These are phyloP conservation scores for Pseudogymnoascus sp. DNA, from an alignment of 2,329 filamentous ascomycete genomes.

Conservation along the genomic window DNA sequence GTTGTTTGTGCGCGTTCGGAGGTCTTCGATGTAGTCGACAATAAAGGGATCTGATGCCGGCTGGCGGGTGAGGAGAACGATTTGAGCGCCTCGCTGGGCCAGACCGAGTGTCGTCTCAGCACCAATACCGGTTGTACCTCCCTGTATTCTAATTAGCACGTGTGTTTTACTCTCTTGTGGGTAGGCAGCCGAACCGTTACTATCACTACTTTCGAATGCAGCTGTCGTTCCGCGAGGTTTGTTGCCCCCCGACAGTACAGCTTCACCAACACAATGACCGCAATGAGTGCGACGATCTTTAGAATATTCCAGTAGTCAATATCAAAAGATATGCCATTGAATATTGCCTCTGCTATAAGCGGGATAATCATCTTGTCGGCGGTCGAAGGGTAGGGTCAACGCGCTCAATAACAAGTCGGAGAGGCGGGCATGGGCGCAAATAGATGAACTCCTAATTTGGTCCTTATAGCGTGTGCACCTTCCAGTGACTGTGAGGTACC, in stretches of 20 bases:
- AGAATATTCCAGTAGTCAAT: constrained; percentile 40
- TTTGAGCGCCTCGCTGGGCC: constrained; percentile 75
- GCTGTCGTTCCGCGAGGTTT: constrained; percentile 70
- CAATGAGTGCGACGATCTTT: constrained; percentile 44
- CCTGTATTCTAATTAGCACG: constrained; percentile 38
- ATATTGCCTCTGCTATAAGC: constrained; percentile 22
- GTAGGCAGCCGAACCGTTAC: constrained; percentile 57
- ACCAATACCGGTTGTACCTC: constrained; percentile 89
- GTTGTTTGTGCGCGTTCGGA: constrained; percentile 70
- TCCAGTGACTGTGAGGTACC: background rate
- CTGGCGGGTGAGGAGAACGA: constrained; percentile 81
- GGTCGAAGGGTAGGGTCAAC: background rate
- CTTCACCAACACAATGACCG: constrained; percentile 56
- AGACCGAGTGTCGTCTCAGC: constrained; percentile 67
- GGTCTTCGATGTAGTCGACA: constrained; percentile 83
- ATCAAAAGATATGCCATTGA: constrained; percentile 19
- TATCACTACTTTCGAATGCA: constrained; percentile 92
- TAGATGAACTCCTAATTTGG: background rate
- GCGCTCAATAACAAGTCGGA: background rate
- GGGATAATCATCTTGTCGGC: constrained; percentile 26
- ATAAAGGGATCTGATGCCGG: constrained; percentile 79
- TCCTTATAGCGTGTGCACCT: background rate
- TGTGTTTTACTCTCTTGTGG: background rate
- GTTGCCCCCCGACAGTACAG: constrained; percentile 67
- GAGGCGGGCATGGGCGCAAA: background rate